Base-by-base conservation (phyloP, 2,329 filamentous ascomycete genomes). In the Colletotrichum sidae region DNA sequence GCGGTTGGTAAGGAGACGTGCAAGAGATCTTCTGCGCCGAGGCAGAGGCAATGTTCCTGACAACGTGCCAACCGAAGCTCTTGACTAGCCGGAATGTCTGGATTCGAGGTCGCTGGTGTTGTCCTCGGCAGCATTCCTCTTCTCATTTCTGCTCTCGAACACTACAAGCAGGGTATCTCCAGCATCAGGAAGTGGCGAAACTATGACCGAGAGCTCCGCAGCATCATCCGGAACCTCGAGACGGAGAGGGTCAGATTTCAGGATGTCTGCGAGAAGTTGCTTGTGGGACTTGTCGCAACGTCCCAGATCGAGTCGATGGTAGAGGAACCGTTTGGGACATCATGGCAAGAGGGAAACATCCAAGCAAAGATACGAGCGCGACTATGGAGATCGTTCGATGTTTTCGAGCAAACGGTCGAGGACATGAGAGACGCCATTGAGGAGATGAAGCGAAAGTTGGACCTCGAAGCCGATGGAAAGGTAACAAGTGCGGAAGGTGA, bases 181-280 rank as follows among this genome's bases (percentile, higher is more conserved):
- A 65, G 60, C 6, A 46, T 74, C 0, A 41, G 61, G 9, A 7
- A 59, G 34, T 55, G 68, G 60, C 69, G 65, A 8, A 68, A 65
- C 1, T 70, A 70, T 1, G 50, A 69, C 1, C 65, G 67, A 1
- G 73, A 76, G 13, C 55, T 73, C 6, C 66, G 57, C 3, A 71
- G 52, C 10, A 69, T 77, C 2, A 67, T 70, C 4, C 57, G 60
- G 0, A 68, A 65, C 0, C 63, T 78, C 3, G 54, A 65, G 4
- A 76, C 70, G 0, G 75, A 78, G 38, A 47, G 66, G 1, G 64
- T 66, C 3, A 75, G 72, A 11, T 45, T 77, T 0, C 63, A 71
- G 4, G 76, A 78, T 46, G 71, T 74, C 7, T 77, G 70, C 39
- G 68, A 76, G 17, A 72, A 72, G 9, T 70, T 78, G 0, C 69